phyloP scores from a whole-genome alignment of 257 asterid species.

The Verbascum thapsus region DNA sequence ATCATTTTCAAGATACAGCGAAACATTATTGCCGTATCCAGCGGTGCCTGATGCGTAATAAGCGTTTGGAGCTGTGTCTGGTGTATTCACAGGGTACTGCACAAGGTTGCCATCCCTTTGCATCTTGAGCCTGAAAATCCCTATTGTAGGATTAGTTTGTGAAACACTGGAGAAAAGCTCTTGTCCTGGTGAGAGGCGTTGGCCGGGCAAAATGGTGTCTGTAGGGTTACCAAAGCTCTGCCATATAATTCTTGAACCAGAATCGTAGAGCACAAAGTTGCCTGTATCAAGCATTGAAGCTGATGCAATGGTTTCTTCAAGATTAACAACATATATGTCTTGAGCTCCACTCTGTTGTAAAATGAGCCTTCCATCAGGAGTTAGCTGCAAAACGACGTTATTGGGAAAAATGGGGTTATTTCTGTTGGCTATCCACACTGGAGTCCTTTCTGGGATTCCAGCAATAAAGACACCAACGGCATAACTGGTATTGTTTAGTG shows the following conservation, averaged over 20 bases:
- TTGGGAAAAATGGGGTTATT: slow-evolving; percentile 22
- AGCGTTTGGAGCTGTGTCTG: neutral
- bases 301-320: slow-evolving; percentile 7
- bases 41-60: neutral
- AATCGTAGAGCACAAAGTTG: slow-evolving; percentile 40
- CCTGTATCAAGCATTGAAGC: slow-evolving; percentile 46
- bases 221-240: slow-evolving; percentile 48
- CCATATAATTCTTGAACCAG: slow-evolving; percentile 28
- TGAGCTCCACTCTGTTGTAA: slow-evolving; percentile 4
- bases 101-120: slow-evolving; percentile 46
- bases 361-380: slow-evolving; percentile 36
- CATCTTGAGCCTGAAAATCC: slow-evolving; percentile 39
- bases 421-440: slow-evolving; percentile 28
- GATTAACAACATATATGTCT: neutral
- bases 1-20: slow-evolving; percentile 32
- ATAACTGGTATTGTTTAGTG: slow-evolving; percentile 11
- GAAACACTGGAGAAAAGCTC: slow-evolving; percentile 40
- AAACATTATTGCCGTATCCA: neutral
- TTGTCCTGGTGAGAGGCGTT: slow-evolving; percentile 15
- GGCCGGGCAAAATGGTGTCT: slow-evolving; percentile 33
- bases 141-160: slow-evolving; percentile 23
- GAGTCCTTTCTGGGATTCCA: slow-evolving; percentile 25
- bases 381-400: slow-evolving; percentile 23
- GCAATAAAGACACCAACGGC: slow-evolving; percentile 27
- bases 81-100: slow-evolving; percentile 30